Base-by-base conservation (phyloP, 345 rosid species). In the Toxicodendron radicans region DNA sequence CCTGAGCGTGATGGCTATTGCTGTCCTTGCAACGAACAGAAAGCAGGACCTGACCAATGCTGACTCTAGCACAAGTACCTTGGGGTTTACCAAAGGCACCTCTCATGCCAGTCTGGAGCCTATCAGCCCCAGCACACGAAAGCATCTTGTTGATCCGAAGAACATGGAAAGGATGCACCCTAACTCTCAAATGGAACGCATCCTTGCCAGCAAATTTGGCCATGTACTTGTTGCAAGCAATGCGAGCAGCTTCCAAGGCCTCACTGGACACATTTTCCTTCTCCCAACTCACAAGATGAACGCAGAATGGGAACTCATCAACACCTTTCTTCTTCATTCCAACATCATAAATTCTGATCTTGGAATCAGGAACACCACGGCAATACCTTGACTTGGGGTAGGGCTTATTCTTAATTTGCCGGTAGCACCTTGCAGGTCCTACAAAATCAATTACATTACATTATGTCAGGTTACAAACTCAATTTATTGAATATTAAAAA, bases 251-350 rank as follows among this genome's bases (percentile, higher is more conserved):
- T 79, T 84, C 90, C 48, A 86, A 82, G 0, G 90, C 90, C 70
- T 86, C 86, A 57, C 90, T 84, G 1, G 90, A 84, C 68, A 86
- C 90, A 62, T 84, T 87, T 64, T 87, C 85, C 83, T 84, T 84
- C 76, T 87, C 86, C 90, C 90, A 84, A 52, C 86, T 82, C 49
- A 87, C 90, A 74, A 84, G 75, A 76, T 84, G 86, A 30, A 87
- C 90, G 20, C 88, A 86, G 82, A 84, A 86, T 0, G 90, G 87
- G 43, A 86, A 86, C 71, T 86, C 90, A 73, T 86, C 88, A 3
- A 86, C 90, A 6, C 88, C 88, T 68, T 87, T 84, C 90, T 75
- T 86, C 77, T 86, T 86, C 90, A 86, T 86, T 11, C 90, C 90
- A 4, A 86, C 90, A 80, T 86, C 90, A 61, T 86, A 87, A 68